Evolutionary conservation across 495 filamentous ascomycete species (phyloP).

Genomic region (Penicillium parvum): DNA sequence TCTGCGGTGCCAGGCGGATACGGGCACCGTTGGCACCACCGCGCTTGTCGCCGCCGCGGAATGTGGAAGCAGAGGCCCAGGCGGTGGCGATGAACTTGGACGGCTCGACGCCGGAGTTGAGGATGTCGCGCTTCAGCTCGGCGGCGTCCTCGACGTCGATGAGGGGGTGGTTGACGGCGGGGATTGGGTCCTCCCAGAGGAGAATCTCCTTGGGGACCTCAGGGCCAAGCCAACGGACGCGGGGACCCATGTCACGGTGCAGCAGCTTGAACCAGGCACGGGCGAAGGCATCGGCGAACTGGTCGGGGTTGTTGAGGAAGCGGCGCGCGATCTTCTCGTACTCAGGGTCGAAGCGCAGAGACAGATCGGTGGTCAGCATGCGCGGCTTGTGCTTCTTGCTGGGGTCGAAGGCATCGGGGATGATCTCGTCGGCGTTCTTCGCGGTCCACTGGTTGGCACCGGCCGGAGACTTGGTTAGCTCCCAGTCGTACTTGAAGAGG

Average conservation of each 20-base stretch:
- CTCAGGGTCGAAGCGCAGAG: conserved; percentile 61
- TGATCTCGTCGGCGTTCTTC: conserved; percentile 57
- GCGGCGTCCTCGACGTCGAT: conserved; percentile 55
- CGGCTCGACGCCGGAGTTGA: conserved; percentile 50
- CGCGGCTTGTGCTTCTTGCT: conserved; percentile 60
- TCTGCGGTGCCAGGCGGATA: conserved; percentile 65
- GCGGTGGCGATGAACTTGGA: conserved; percentile 56
- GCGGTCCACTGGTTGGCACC: conserved; percentile 71
- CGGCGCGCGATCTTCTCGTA: conserved; percentile 70
- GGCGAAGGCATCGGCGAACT: conserved; percentile 61
- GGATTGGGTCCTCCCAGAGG: conserved; percentile 64
- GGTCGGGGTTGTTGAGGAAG: conserved; percentile 59
- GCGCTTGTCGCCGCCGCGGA: conserved; percentile 72
- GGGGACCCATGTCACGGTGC: conserved; percentile 69
- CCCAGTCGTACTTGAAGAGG: conserved; percentile 73
- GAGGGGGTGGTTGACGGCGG: conserved; percentile 48
- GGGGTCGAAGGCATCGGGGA: conserved; percentile 63
- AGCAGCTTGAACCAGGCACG: conserved; percentile 76
- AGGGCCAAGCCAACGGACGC: conserved; percentile 61
- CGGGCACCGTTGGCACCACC: conserved; percentile 72
- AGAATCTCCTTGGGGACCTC: conserved; percentile 60
- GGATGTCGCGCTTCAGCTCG: conserved; percentile 59
- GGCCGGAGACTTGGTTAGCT: conserved; percentile 65
- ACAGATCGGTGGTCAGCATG: conserved; percentile 68
- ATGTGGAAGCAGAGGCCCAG: conserved; percentile 67